Conservation (phyloP, 2,329 filamentous ascomycete species). For the Aspergillus sp. region DNA sequence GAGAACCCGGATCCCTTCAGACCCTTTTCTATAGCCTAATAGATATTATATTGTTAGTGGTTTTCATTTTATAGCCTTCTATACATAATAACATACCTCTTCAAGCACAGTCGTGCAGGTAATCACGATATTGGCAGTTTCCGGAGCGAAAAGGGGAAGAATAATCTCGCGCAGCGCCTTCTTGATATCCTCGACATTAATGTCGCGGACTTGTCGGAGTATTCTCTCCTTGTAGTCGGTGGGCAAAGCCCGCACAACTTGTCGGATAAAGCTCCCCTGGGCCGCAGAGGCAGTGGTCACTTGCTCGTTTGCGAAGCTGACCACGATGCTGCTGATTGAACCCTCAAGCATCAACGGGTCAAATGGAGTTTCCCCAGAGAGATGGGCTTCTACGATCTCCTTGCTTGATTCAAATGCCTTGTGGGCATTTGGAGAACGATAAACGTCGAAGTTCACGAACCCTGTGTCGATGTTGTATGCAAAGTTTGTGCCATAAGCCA, state of each 20-base stretch:
- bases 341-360: conserved; percentile 84
- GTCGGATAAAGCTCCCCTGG: conserved; percentile 76
- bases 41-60: conserved; percentile 20
- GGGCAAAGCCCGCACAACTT: conserved; percentile 73
- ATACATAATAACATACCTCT: conserved; percentile 65
- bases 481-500: conserved; percentile 87
- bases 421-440: conserved; percentile 83
- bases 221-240: conserved; percentile 77
- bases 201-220: conserved; percentile 72
- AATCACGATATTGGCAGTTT: conserved; percentile 79
- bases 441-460: conserved; percentile 79
- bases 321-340: conserved; percentile 85
- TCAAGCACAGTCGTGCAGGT: conserved; percentile 84
- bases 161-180: conserved; percentile 72
- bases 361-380: conserved; percentile 68
- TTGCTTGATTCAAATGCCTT: conserved; percentile 80
- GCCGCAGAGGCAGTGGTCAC: conserved; percentile 81
- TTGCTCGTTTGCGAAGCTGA: conserved; percentile 83
- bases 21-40: conserved; percentile 70
- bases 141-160: conserved; percentile 75
- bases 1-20: conserved; percentile 77
- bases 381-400: conserved; percentile 71
- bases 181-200: conserved; percentile 75
- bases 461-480: conserved; percentile 75
- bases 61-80: conserved; percentile 6